phyloP scores from a whole-genome alignment of 495 filamentous ascomycete species.

The Penicillium lagena region DNA sequence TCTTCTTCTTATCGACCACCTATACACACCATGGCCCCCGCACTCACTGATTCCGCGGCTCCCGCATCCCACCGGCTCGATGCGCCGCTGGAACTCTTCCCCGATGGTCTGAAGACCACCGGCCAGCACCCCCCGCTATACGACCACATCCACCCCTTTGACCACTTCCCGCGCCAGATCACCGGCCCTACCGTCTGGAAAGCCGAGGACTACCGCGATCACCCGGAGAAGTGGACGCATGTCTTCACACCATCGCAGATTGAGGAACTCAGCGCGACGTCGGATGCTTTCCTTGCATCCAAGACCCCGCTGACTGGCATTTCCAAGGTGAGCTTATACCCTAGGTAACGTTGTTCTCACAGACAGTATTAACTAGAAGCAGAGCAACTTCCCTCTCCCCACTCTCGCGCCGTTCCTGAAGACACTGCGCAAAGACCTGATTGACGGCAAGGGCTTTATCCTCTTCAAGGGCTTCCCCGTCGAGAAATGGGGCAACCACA shows the following conservation, averaged over 20 bases:
- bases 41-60: slow-evolving; percentile 22
- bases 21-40: slow-evolving; percentile 27
- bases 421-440: slow-evolving; percentile 57
- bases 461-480: slow-evolving; percentile 84
- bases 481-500: slow-evolving; percentile 66
- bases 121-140: slow-evolving; percentile 72
- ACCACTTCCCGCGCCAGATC: slow-evolving; percentile 63
- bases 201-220: slow-evolving; percentile 56
- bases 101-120: slow-evolving; percentile 54
- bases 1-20: not conserved
- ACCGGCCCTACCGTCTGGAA: slow-evolving; percentile 71
- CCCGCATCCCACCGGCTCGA: slow-evolving; percentile 25
- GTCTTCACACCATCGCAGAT: slow-evolving; percentile 57
- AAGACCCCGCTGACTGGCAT: slow-evolving; percentile 64
- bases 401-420: slow-evolving; percentile 49
- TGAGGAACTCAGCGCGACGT: slow-evolving; percentile 54
- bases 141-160: slow-evolving; percentile 57
- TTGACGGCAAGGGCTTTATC: slow-evolving; percentile 84
- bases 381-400: slow-evolving; percentile 52
- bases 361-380: not conserved
- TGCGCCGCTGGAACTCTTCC: slow-evolving; percentile 32
- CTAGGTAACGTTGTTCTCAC: not conserved
- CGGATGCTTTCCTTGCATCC: slow-evolving; percentile 61
- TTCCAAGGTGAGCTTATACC: slow-evolving; percentile 37
- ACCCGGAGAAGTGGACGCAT: slow-evolving; percentile 71